Conservation (phyloP, 1,139 yeast genomes). For the Yamadazyma triangularis region DNA sequence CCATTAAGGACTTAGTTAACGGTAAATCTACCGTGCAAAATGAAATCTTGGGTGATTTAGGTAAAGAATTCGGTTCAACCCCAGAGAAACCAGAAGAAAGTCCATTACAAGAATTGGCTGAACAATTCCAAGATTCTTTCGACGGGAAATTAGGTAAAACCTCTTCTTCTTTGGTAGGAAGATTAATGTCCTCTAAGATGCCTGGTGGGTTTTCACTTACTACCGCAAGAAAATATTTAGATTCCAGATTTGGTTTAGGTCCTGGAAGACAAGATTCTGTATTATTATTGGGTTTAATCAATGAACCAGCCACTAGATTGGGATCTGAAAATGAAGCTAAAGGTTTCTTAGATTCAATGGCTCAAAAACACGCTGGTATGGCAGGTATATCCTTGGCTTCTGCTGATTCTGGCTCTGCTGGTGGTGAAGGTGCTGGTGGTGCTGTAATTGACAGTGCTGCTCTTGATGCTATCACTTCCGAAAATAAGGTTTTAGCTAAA, state of each 20-base stretch:
- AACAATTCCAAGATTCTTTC: slow-evolving; percentile 87
- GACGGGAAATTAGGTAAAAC: slow-evolving; percentile 89
- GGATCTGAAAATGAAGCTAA: slow-evolving; percentile 87
- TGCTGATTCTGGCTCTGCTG: slow-evolving; percentile 51
- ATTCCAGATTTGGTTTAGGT: slow-evolving; percentile 87
- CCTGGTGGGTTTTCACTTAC: slow-evolving; percentile 98
- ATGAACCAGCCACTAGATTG: slow-evolving; percentile 88
- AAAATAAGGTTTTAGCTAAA: slow-evolving; percentile 82
- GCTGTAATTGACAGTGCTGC: slow-evolving; percentile 96
- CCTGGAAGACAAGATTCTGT: slow-evolving; percentile 92
- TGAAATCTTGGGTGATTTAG: slow-evolving; percentile 96
- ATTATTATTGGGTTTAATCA: slow-evolving; percentile 74
- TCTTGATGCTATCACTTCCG: slow-evolving; percentile 88
- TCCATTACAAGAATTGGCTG: slow-evolving; percentile 93
- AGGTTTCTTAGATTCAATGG: slow-evolving; percentile 74
- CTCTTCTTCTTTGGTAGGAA: slow-evolving; percentile 80
- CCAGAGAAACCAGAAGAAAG: slow-evolving; percentile 99
- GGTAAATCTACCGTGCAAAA: slow-evolving; percentile 98
- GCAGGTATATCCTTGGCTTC: slow-evolving; percentile 76
- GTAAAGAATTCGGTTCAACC: slow-evolving; percentile 95
- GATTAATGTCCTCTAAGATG: slow-evolving; percentile 95
- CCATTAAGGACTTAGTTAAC: slow-evolving; percentile 94
- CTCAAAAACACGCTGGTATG: slow-evolving; percentile 79
- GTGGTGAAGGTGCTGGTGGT: slow-evolving; percentile 63
- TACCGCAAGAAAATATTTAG: slow-evolving; percentile 84